Evolutionary conservation across 2,329 filamentous ascomycete species (phyloP), one percentile per base, ranked within the genome.

Genomic region (Fusarium haematococcum): DNA sequence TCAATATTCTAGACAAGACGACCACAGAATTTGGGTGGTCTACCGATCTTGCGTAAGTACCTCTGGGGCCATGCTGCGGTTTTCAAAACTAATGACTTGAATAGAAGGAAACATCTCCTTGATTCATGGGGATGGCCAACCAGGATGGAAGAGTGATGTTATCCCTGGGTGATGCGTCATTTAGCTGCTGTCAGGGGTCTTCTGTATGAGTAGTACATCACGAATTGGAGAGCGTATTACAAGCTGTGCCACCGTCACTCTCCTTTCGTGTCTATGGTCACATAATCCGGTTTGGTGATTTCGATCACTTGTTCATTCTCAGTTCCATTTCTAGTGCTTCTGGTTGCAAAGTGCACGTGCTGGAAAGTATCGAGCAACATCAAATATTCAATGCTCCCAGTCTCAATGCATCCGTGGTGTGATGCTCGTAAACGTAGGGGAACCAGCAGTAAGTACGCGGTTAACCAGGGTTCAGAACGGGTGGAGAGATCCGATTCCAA

Each of bases 51-150:
- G 68, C 64, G 71, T 73, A 64, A 68, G 71, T 67, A 2, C 0
- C 20, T 3, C 25, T 11, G 30, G 11, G n/a, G 9, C 16, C 32
- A 6, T 10, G 4, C 1, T n/a, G n/a, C 5, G 2, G 16, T 52
- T 6, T 1, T 13, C 25, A n/a, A 32, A 33, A 23, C 20, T 58
- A 39, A 60, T 57, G 2, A 25, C 1, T 11, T 54, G 5, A 35
- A 18, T 30, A 73, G 70, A n/a, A 69, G 60, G 56, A 65, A 62
- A 23, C 70, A 73, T 66, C 68, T 73, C 37, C 27, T 66, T 18
- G 68, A 73, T 9, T 62, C 68, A 41, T 73, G 70, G 70, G 62
- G 58, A 4, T 70, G 68, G 68, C 37, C 70, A 33, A 43, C 32
- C 2, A 45, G 39, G 41, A 50, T 62, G 54, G 62, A 52, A 23